These are phyloP conservation scores for Calcarisporium arbuscula DNA, from an alignment of 2,329 filamentous ascomycete genomes.

Conservation along the genomic window DNA sequence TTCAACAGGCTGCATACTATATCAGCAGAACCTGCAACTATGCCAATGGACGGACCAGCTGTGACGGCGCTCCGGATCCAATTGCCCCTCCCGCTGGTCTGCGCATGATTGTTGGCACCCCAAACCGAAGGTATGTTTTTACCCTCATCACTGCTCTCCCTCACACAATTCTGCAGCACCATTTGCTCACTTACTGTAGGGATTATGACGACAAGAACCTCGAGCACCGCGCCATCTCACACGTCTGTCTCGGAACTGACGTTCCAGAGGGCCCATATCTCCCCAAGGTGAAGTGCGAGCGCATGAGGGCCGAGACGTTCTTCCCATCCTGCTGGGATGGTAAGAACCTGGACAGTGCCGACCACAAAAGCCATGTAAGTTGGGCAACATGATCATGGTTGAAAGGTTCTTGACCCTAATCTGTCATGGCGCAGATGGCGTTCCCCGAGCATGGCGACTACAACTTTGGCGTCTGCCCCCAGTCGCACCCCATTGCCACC, in stretches of 20 bases:
- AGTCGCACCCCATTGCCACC: conserved; percentile 34
- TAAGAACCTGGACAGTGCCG: conserved; percentile 42
- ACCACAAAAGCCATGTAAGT: conserved; percentile 50
- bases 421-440: conserved; percentile 14
- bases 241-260: conserved; percentile 44
- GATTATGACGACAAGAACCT: conserved; percentile 37
- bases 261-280: conserved; percentile 35
- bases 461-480: conserved; percentile 9
- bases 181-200: too few relatives aligned
- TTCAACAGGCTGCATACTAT: conserved; percentile 19
- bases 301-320: conserved; percentile 46
- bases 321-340: conserved; percentile 62
- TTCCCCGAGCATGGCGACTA: conserved; percentile 17
- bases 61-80: conserved; percentile 22
- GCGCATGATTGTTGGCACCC: conserved; percentile 59
- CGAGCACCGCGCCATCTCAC: conserved; percentile 46
- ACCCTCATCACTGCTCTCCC: too few relatives aligned
- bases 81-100: conserved; percentile 55
- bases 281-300: conserved; percentile 43
- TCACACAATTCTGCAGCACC: too few relatives aligned
- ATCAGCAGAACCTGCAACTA: conserved; percentile 21
- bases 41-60: conserved; percentile 16
- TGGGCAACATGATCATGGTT: background rate
- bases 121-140: conserved; percentile 32
- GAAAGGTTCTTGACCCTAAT: background rate